These are phyloP conservation scores for Phytophthora pinifolia DNA, from an alignment of 352 stramenopile genomes.

Conservation along the genomic window DNA sequence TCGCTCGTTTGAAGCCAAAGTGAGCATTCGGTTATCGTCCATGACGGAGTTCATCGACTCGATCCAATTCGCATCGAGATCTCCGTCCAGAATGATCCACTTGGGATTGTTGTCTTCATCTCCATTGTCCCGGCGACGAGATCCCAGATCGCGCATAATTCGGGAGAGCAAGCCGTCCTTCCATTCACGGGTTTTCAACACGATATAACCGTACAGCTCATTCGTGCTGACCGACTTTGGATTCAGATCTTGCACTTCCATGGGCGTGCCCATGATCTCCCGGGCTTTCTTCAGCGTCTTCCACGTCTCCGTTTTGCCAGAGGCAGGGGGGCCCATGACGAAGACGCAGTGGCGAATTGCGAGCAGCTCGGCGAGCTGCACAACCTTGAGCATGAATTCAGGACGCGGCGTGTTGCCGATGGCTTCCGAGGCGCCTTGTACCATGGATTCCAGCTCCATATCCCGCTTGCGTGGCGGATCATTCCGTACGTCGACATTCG, in stretches of 20 bases:
- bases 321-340: slow-evolving; percentile 93
- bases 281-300: slow-evolving; percentile 91
- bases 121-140: slow-evolving; percentile 86
- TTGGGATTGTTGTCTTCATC: slow-evolving; percentile 93
- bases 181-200: slow-evolving; percentile 95
- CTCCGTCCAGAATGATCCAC: slow-evolving; percentile 97
- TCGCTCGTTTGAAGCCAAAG: slow-evolving; percentile 95
- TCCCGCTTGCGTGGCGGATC: slow-evolving; percentile 92
- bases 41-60: slow-evolving; percentile 98
- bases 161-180: slow-evolving; percentile 95
- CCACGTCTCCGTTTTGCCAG: slow-evolving; percentile 96
- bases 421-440: slow-evolving; percentile 76
- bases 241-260: slow-evolving; percentile 94
- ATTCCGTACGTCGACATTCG: slow-evolving; percentile 88
- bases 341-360: slow-evolving; percentile 97
- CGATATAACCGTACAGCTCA: slow-evolving; percentile 96
- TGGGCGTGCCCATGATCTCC: slow-evolving; percentile 84
- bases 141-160: slow-evolving; percentile 95
- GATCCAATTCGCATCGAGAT: slow-evolving; percentile 98
- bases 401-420: slow-evolving; percentile 81
- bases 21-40: slow-evolving; percentile 97
- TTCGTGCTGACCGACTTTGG: slow-evolving; percentile 96
- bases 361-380: slow-evolving; percentile 94
- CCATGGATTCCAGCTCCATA: slow-evolving; percentile 91
- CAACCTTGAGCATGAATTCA: slow-evolving; percentile 93